Evolutionary conservation across 441 rosid genomes (phyloP), one percentile per base, ranked within the genome.

Genomic region (Arabidopsis lyrata): DNA sequence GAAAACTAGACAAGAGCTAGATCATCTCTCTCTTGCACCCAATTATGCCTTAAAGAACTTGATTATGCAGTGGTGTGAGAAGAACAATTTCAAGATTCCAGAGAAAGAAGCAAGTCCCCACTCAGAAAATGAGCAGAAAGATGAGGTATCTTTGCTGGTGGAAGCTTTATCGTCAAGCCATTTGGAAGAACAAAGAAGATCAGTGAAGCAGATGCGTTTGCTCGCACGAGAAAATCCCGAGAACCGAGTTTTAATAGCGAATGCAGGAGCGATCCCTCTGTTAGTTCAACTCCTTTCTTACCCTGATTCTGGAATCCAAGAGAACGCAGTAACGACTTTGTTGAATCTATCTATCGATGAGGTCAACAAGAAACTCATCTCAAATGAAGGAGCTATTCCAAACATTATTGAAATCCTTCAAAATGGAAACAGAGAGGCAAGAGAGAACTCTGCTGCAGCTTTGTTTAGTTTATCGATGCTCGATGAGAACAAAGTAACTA

Each of bases 391-490:
- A 18, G 92, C 90, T 0, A 84, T 93, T 42, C 92, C 92, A 1
- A 71, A 83, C 29, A 89, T 89, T 9, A 85, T 90, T 22, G 92
- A 87, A 45, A 78, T 93, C 3, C 63, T 93, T 73, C 57, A 79
- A 45, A 74, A 61, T 8, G 97, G 98, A 68, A 84, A 66, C 15
- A 73, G n/a, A 2, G 95, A 88, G 64, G 90, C 92, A 2, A 83
- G 82, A 76, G 97, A 93, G 72, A 93, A 93, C 78, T 89, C 97
- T 1, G 96, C 94, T 10, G 97, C 97, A 8, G 89, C 92, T 48
- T 76, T 93, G 31, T 93, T 90, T 77, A 93, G 97, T 75, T 75
- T 91, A 44, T 91, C 96, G 3, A 91, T 89, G 91, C 81, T 93
- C 0, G 90, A 88, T 4, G 96, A 91, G 77, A 88, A 90, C 81